Percentiles rank a stretch among this genome's conserved stretches.
Evolutionary conservation across 148 eudicot species (phyloP).

Genomic region (Vaccinium corymbosum): DNA sequence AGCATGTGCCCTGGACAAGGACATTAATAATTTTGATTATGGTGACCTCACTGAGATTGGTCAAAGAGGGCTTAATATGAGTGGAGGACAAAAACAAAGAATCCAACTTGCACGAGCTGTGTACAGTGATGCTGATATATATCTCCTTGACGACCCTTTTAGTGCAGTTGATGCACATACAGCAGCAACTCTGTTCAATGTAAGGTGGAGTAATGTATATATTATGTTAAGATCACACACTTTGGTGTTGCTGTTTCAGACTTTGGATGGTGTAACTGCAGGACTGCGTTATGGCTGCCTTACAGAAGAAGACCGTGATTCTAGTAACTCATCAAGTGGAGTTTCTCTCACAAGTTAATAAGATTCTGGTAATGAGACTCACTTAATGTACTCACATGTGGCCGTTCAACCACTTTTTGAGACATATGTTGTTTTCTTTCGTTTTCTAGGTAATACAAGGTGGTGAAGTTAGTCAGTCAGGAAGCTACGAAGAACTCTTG

Average conservation of each 20-base stretch:
- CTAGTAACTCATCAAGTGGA: slow-evolving; percentile 76
- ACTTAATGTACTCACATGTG: background rate
- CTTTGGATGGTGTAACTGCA: slow-evolving; percentile 21
- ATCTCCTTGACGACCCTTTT: slow-evolving; percentile 68
- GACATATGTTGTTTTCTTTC: background rate
- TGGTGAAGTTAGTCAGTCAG: slow-evolving; percentile 54
- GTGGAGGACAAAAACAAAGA: slow-evolving; percentile 64
- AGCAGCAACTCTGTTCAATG: slow-evolving; percentile 48
- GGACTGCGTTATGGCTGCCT: slow-evolving; percentile 59
- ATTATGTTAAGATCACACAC: background rate
- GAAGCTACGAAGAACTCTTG: slow-evolving; percentile 49
- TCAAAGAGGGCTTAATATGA: slow-evolving; percentile 57
- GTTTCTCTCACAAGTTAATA: slow-evolving; percentile 53
- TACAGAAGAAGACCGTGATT: slow-evolving; percentile 47
- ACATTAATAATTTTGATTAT: slow-evolving; percentile 33
- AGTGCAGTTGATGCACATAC: slow-evolving; percentile 76
- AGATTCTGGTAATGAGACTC: slow-evolving; percentile 42
- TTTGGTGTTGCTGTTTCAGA: background rate
- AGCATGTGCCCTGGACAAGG: slow-evolving; percentile 49
- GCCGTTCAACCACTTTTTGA: background rate
- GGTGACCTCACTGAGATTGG: slow-evolving; percentile 65
- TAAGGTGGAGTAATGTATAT: slow-evolving; percentile 10
- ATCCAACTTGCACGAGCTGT: slow-evolving; percentile 58
- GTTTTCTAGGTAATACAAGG: slow-evolving; percentile 45
- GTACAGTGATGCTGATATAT: slow-evolving; percentile 53